These are phyloP conservation scores for Thielaviopsis populi DNA, from an alignment of 2,329 filamentous ascomycete genomes.

Conservation along the genomic window DNA sequence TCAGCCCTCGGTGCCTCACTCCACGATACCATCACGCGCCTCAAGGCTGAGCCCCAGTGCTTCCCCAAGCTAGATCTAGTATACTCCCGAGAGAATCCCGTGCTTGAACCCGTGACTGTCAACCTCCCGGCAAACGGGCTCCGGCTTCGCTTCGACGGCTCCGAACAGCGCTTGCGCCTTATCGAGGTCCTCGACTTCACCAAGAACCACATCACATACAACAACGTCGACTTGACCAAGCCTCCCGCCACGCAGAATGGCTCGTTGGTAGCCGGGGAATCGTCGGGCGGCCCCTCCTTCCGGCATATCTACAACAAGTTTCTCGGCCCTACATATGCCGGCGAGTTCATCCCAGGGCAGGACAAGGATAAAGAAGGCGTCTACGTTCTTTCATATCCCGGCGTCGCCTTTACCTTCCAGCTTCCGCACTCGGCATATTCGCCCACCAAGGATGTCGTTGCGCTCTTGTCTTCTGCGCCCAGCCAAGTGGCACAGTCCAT, in stretches of 20 bases:
- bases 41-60: slow-evolving; percentile 72
- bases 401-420: slow-evolving; percentile 83
- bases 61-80: slow-evolving; percentile 74
- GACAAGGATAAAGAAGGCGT: slow-evolving; percentile 41
- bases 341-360: slow-evolving; percentile 61
- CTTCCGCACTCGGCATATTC: slow-evolving; percentile 62
- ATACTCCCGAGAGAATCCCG: slow-evolving; percentile 61
- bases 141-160: slow-evolving; percentile 81
- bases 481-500: slow-evolving; percentile 68
- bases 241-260: slow-evolving; percentile 24
- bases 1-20: slow-evolving; percentile 78
- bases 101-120: slow-evolving; percentile 60
- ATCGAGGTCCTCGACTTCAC: slow-evolving; percentile 87
- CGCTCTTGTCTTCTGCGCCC: slow-evolving; percentile 63
- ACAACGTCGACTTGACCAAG: slow-evolving; percentile 61
- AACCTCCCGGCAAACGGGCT: slow-evolving; percentile 72
- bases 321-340: slow-evolving; percentile 86
- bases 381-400: slow-evolving; percentile 88
- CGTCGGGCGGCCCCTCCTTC: slow-evolving; percentile 53
- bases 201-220: slow-evolving; percentile 71
- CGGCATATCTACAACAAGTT: slow-evolving; percentile 82
- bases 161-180: slow-evolving; percentile 77
- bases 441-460: slow-evolving; percentile 64
- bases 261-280: slow-evolving; percentile 25
- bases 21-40: slow-evolving; percentile 71